Percentiles rank a stretch among this genome's conserved stretches.
phyloP scores from a whole-genome alignment of 345 rosid species.

The Aquilaria malaccensis region DNA sequence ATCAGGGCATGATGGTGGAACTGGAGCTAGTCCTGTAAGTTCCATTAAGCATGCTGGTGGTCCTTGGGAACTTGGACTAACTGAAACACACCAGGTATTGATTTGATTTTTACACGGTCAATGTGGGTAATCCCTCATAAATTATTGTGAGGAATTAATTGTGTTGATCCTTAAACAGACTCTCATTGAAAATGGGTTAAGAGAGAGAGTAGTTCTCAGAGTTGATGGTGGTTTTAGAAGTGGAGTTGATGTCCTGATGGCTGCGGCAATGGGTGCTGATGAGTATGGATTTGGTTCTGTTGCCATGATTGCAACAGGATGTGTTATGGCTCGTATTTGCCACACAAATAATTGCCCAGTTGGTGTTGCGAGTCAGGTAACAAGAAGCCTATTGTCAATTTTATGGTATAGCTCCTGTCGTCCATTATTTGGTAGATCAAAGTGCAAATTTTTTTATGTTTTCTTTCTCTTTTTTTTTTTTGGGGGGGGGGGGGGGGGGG shows the following conservation, averaged over 20 bases:
- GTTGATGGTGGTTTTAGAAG: conserved; percentile 97
- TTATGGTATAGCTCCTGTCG: conserved; percentile 11
- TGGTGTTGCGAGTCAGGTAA: conserved; percentile 99
- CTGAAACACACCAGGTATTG: conserved; percentile 86
- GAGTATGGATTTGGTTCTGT: conserved; percentile 98
- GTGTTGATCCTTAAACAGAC: conserved; percentile 47
- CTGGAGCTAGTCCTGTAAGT: conserved; percentile 98
- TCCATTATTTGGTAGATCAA: conserved; percentile 2
- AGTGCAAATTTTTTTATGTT: conserved; percentile 6
- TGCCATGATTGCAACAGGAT: conserved; percentile 99
- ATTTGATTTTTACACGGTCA: conserved; percentile 9
- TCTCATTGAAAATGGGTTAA: conserved; percentile 84
- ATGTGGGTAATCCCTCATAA: conserved; percentile 6
- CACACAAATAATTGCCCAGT: conserved; percentile 99
- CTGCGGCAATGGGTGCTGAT: conserved; percentile 96
- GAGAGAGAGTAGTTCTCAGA: conserved; percentile 94
- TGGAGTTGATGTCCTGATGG: conserved; percentile 94
- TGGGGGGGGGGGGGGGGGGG: neutral
- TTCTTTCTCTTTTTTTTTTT: conserved; percentile 9
- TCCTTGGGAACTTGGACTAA: conserved; percentile 97
- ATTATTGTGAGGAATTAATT: conserved; percentile 4
- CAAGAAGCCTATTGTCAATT: conserved; percentile 9
- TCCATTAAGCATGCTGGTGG: conserved; percentile 99
- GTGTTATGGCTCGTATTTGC: conserved; percentile 99
- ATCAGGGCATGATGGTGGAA: conserved; percentile 99